Base-by-base conservation (phyloP, 2,329 filamentous ascomycete species). In the Neopestalotiopsis rosae region DNA sequence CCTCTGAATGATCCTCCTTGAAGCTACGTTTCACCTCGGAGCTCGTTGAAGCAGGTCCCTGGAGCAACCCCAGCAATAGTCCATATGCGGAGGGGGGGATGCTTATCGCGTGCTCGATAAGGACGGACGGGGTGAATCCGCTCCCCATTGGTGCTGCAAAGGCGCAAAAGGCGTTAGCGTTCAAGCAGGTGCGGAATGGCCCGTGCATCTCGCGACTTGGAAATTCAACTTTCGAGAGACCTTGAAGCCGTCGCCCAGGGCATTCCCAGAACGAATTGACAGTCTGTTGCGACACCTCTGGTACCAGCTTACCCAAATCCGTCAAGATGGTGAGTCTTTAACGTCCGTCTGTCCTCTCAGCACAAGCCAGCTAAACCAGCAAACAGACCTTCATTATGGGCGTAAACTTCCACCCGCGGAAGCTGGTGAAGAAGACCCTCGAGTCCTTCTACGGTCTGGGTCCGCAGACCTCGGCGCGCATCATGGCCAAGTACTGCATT, bases 401-500 rank as follows among this genome's bases (percentile, higher is more conserved):
- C 76, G 86, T 93, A 85, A 95, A 92, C 85, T 98, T 98, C 85
- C 85, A 89, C 75, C 95, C 97, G 84, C 84, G 86, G 76, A 91
- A 91, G 81, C 89, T 98, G 78, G 91, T 98, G 79, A 92, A 92
- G 91, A 91, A 89, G 86, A 90, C 89, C 62, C 92, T 99, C 73
- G 88, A 94, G 81, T 88, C 88, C 69, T 97, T 98, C 87, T 98
- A 97, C 80, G 93, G 92, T 71, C 88, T 98, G 70, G 95, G 95
- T 7, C 87, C 90, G 52, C 87, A 89, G 72, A 83, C 88, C 42
- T 92, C 92, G 67, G 83, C 87, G 65, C 90, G 91, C 58, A 90
- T 99, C 74, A 92, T 98, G 85, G 93, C 96, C 73, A 95, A 94
- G 77, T 92, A 94, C 84, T 91, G 91, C 75, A 97, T 99, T 78